Conservation (phyloP, 208 protist genomes). For the Polymyxa betae region DNA sequence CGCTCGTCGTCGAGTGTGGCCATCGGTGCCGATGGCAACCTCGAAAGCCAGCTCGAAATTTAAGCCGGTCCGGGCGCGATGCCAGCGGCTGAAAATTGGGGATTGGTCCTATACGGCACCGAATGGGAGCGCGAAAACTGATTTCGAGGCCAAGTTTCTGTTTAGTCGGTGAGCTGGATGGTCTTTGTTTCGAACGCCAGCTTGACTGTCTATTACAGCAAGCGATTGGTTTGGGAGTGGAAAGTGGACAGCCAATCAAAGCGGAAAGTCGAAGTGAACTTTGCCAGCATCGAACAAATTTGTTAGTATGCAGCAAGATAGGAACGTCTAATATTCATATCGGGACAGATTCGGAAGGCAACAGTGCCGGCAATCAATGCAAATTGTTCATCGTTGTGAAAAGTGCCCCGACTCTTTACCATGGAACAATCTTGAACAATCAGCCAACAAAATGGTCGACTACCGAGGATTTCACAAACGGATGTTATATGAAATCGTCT, state of each 20-base stretch:
- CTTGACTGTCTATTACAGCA: not conserved
- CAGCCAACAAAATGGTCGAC: not conserved
- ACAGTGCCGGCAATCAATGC: not conserved
- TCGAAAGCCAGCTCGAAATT: not conserved
- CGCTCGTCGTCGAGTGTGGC: too few species aligned
- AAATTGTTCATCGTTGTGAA: not conserved
- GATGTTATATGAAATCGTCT: not conserved
- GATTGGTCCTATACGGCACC: not conserved
- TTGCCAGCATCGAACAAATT: constrained; percentile 1
- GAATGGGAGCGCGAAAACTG: not conserved
- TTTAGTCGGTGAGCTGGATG: not conserved
- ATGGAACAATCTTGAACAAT: not conserved
- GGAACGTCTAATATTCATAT: not conserved
- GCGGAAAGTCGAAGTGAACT: not conserved
- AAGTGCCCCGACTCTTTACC: not conserved
- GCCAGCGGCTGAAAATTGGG: constrained; percentile 20
- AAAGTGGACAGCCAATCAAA: not conserved
- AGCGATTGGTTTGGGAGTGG: constrained; percentile 44
- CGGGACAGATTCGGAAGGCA: not conserved
- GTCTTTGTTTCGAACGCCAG: not conserved
- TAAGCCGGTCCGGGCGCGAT: constrained; percentile 25
- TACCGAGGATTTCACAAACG: not conserved
- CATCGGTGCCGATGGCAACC: not conserved
- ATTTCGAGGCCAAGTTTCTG: constrained; percentile 11
- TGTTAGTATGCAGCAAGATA: not conserved